Base-by-base conservation (phyloP, 805 yeast genomes). In the Wickerhamomyces mucosus region DNA sequence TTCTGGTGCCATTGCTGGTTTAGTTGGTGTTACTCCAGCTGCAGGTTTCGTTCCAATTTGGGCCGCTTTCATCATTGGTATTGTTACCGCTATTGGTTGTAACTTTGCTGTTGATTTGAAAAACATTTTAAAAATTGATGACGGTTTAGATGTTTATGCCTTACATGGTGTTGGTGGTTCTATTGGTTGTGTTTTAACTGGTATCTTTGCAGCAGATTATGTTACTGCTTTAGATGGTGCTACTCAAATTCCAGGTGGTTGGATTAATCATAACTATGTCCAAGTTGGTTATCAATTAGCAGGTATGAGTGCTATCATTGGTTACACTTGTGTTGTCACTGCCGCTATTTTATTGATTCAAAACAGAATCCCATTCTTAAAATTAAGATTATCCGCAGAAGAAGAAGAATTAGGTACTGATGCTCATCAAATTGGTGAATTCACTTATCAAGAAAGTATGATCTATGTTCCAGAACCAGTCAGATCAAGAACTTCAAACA, bases 1-100 rank as follows among this genome's bases (percentile, higher is more conserved):
- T 59, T 78, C 86, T 32, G 98, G 98, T 50, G 80, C 86, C 38
- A 74, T 92, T 55, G 81, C 94, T 21, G 98, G 97, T 41, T 71
- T 89, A 40, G 96, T 92, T 29, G 92, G 92, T 52, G 78, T 89
- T 41, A 89, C 97, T 3, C 97, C 98, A 29, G 96, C 89, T 41
- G 96, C 97, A 15, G 97, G 96, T 41, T 88, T 65, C 53, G 95
- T 89, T 31, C 96, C 96, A 35, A 76, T 89, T 36, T 89, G 88
- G 75, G 74, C 86, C 37, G 72, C 96, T 3, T 76, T 85, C 27
- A 73, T 82, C 38, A 81, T 88, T 50, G 96, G 96, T 52, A 69
- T 73, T 37, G 61, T 85, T 25, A 75, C 89, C 31, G 89, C 78
- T 19, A 53, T 75, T 33, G 75, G 75, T 23, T 85, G 95, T 63